Conservation (phyloP, 305 asterid species). For the Vinca major region DNA sequence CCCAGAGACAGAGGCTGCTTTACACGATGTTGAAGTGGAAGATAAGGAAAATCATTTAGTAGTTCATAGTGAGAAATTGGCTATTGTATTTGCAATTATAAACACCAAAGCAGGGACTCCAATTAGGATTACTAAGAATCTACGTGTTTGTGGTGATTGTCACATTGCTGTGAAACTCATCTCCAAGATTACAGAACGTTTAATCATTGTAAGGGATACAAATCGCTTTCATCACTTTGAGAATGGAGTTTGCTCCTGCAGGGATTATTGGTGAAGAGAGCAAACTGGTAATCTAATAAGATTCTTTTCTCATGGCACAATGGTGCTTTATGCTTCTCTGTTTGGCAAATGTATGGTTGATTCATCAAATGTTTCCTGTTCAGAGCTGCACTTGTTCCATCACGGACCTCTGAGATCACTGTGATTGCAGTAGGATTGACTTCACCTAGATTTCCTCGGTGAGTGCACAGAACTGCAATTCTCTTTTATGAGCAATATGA, state of each 20-base stretch:
- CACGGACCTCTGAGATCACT: neutral
- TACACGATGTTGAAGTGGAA: slow-evolving; percentile 87
- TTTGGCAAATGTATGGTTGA: neutral
- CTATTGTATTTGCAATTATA: slow-evolving; percentile 61
- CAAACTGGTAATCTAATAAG: neutral
- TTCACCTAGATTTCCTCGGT: neutral
- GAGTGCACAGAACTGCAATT: neutral
- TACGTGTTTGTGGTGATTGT: slow-evolving; percentile 76
- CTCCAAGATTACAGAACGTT: slow-evolving; percentile 54
- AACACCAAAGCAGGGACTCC: slow-evolving; percentile 42
- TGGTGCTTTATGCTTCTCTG: neutral
- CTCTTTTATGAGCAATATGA: neutral
- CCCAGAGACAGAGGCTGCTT: slow-evolving; percentile 56
- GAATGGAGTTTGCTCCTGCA: slow-evolving; percentile 64
- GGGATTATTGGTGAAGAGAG: slow-evolving; percentile 66
- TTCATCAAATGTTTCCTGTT: neutral
- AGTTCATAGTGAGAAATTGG: slow-evolving; percentile 77
- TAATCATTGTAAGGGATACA: slow-evolving; percentile 63
- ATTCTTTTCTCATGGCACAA: neutral
- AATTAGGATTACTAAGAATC: slow-evolving; percentile 64
- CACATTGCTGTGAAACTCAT: slow-evolving; percentile 64
- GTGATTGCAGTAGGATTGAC: neutral
- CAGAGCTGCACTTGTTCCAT: neutral
- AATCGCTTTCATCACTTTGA: slow-evolving; percentile 72
- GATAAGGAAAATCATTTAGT: slow-evolving; percentile 74